Evolutionary conservation across 2,329 filamentous ascomycete genomes (phyloP), one percentile per base, ranked within the genome.

Genomic region (Penicillium occitanis): DNA sequence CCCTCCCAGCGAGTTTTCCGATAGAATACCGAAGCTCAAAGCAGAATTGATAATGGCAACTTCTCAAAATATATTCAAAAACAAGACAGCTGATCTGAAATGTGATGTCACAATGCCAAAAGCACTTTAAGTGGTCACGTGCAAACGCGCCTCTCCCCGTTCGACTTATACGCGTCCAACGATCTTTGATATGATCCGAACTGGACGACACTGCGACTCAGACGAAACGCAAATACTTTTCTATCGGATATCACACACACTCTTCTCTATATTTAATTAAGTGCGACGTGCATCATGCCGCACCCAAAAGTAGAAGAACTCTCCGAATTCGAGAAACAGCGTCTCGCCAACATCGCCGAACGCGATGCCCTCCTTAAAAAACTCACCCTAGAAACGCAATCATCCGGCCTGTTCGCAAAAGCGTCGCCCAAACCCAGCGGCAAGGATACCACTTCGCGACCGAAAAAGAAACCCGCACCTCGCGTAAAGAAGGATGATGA

Each of bases 301-400:
- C 65, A 33, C 48, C 77, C 77, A 14, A 73, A 66, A 14, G 25
- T 84, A 72, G 76, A 80, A 35, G 86, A 86, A 42, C 81, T 96
- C 71, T 96, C 91, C 78, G 91, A 92, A 46, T 97, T 96, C 78
- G 93, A 97, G 82, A 88, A 89, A 72, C 88, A 91, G 71, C 86
- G 93, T 0, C 86, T 92, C 17, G 92, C 93, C 68, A 97, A 97
- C 70, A 96, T 96, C 48, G 91, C 90, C 0, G 89, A 91, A 63
- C 95, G 96, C 71, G 90, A 94, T 77, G 91, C 90, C 75, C 84
- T 97, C 0, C 79, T 97, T 0, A 91, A 91, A 67, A 90, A 93
- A 67, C 86, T 96, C 0, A 89, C 90, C 42, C 81, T 86, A 70
- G 86, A 88, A 72, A 84, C 86, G 1, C 87, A 87, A 1, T 86